phyloP scores from a whole-genome alignment of 1,284 basidiomycete genomes.

The Boletus mariae region DNA sequence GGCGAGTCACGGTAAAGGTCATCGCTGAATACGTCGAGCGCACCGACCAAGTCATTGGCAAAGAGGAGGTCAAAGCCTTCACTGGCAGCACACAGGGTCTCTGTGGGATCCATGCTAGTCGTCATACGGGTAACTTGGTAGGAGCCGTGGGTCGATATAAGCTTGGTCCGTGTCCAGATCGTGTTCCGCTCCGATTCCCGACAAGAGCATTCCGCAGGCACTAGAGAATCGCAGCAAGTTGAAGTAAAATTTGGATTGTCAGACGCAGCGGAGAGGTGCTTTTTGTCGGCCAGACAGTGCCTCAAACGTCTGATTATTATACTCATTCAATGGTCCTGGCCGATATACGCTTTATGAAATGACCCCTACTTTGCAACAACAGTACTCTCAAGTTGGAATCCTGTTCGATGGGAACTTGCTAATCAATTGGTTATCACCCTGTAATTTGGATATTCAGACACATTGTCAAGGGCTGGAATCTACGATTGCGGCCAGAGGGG shows the following conservation, averaged over 20 bases:
- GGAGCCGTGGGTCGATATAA: not conserved
- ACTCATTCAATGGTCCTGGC: no score
- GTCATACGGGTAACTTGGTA: not conserved
- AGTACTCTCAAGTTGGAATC: not conserved
- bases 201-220: not conserved
- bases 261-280: no score
- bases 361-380: not conserved
- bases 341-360: no score
- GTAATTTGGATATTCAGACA: no score
- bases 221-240: not conserved
- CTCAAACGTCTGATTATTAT: not conserved
- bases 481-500: not conserved
- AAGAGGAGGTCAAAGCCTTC: slow-evolving; percentile 67
- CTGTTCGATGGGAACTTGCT: not conserved
- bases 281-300: no score
- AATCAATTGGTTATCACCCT: no score
- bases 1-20: slow-evolving; percentile 44
- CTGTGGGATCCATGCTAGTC: slow-evolving; percentile 26
- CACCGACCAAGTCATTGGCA: slow-evolving; percentile 56
- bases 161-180: not conserved
- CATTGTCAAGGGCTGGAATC: not conserved
- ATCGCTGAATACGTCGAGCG: slow-evolving; percentile 47
- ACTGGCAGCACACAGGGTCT: slow-evolving; percentile 49
- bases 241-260: not conserved
- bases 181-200: slow-evolving; percentile 13